These are phyloP conservation scores for Lindgomyces ingoldianus DNA, from an alignment of 495 filamentous ascomycete genomes.

Conservation along the genomic window DNA sequence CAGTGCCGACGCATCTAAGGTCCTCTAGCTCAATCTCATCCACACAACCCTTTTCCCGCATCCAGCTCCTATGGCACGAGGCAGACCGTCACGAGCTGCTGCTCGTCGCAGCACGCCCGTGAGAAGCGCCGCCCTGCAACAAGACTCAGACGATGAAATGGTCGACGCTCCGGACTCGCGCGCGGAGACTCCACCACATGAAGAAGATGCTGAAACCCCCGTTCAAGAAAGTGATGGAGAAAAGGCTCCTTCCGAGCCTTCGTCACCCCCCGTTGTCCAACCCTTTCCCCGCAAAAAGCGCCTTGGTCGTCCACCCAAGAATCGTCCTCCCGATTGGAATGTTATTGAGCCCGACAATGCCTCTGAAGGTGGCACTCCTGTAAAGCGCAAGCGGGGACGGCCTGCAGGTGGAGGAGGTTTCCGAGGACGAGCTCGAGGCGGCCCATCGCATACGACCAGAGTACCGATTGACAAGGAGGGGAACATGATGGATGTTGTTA, in stretches of 20 bases:
- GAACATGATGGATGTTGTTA: constrained; percentile 83
- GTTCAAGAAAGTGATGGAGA: constrained; percentile 38
- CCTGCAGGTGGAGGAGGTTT: constrained; percentile 68
- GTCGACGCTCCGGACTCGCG: constrained; percentile 35
- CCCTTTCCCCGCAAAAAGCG: constrained; percentile 73
- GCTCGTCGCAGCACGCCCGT: constrained; percentile 34
- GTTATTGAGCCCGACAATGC: constrained; percentile 56
- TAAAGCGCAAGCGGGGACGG: constrained; percentile 66
- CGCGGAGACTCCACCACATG: constrained; percentile 38
- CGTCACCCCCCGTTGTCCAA: constrained; percentile 51
- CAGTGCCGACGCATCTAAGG: not conserved
- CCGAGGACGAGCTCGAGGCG: constrained; percentile 68
- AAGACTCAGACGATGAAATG: constrained; percentile 43
- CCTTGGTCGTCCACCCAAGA: constrained; percentile 83
- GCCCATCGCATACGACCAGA: constrained; percentile 72
- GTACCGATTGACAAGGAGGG: constrained; percentile 94
- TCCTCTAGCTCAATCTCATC: not conserved
- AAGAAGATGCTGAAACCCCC: constrained; percentile 39
- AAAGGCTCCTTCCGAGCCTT: constrained; percentile 31
- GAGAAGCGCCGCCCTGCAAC: constrained; percentile 32
- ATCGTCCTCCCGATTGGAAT: constrained; percentile 75
- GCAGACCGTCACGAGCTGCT: constrained; percentile 30
- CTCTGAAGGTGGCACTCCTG: constrained; percentile 60
- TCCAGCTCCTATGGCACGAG: constrained; percentile 28
- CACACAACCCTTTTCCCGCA: not conserved